These are phyloP conservation scores for Gyrodon lividus DNA, from an alignment of 768 basidiomycete genomes.

Conservation along the genomic window DNA sequence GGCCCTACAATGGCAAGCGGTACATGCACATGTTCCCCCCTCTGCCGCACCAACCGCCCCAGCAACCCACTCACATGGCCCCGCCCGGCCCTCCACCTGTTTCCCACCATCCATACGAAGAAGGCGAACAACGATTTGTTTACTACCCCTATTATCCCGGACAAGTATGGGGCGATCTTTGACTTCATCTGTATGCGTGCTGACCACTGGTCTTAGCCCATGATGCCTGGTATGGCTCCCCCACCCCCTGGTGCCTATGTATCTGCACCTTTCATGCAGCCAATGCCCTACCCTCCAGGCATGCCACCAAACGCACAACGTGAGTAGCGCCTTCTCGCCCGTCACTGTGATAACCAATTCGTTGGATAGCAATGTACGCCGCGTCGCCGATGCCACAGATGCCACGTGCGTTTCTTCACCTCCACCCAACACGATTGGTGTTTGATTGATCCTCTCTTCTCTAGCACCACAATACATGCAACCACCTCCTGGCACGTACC, in stretches of 20 bases:
- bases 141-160: constrained; percentile 84
- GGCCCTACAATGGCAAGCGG: constrained; percentile 91
- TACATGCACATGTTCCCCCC: constrained; percentile 77
- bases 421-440: neutral
- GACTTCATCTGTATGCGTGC: neutral
- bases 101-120: constrained; percentile 77
- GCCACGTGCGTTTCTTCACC: constrained; percentile 61
- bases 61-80: constrained; percentile 63
- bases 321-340: constrained; percentile 8
- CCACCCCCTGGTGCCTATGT: constrained; percentile 81
- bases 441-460: constrained; percentile 6
- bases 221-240: constrained; percentile 85
- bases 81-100: constrained; percentile 68
- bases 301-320: constrained; percentile 76
- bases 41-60: constrained; percentile 55
- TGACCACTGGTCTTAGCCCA: constrained; percentile 45
- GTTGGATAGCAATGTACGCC: constrained; percentile 68
- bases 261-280: constrained; percentile 79
- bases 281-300: constrained; percentile 76
- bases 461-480: constrained; percentile 78
- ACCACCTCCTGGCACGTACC: constrained; percentile 74
- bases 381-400: constrained; percentile 83
- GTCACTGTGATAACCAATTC: constrained; percentile 4
- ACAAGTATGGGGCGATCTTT: constrained; percentile 45
- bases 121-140: constrained; percentile 68